phyloP scores from a whole-genome alignment of 2,329 filamentous ascomycete genomes.

The Cordyceps tenuipes region DNA sequence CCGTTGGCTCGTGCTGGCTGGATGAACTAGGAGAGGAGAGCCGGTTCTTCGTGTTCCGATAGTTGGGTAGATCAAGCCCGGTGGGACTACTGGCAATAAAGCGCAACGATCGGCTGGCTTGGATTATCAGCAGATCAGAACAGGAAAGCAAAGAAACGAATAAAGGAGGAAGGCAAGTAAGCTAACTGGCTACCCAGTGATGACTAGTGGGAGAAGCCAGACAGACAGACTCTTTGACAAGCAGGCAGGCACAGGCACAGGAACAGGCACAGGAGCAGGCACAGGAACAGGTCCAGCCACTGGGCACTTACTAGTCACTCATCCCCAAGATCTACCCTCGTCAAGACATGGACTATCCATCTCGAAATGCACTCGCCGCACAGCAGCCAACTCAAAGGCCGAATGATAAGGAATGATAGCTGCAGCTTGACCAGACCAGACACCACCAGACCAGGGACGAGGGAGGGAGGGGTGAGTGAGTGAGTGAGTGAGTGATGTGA shows the following conservation, averaged over 20 bases:
- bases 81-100: not conserved
- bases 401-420: not conserved
- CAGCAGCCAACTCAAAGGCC: not conserved
- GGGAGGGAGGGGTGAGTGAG: too few species aligned
- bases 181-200: not conserved
- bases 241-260: not conserved
- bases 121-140: not conserved
- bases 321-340: not conserved
- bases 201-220: too few species aligned
- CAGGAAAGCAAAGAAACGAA: too few species aligned
- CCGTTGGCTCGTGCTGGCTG: too few species aligned
- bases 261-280: too few species aligned
- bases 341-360: not conserved
- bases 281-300: too few species aligned
- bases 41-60: not conserved
- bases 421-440: not conserved
- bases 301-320: too few species aligned
- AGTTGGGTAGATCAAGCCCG: not conserved
- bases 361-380: not conserved
- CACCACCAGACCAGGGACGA: too few species aligned
- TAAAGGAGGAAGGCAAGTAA: not conserved
- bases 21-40: too few species aligned
- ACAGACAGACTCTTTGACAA: too few species aligned
- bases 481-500: not conserved
- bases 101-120: not conserved